Evolutionary conservation across 805 yeast genomes (phyloP).

Genomic region (Myxozyma melibiosi): DNA sequence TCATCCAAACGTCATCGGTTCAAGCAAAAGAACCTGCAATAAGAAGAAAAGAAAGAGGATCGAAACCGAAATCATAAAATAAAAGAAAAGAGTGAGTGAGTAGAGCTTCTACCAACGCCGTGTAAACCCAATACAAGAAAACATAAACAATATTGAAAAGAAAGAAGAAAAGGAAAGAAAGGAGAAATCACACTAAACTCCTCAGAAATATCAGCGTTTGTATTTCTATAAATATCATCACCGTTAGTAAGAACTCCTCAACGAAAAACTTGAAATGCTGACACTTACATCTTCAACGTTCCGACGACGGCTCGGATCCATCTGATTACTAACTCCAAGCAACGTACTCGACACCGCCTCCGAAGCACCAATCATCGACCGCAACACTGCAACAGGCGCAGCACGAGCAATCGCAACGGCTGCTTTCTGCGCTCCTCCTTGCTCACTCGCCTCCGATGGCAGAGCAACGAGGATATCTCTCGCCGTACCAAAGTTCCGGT

Average conservation of each 20-base stretch:
- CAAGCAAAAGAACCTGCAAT: no score
- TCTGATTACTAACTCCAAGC: conserved; percentile 78
- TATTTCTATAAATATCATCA: conserved; percentile 7
- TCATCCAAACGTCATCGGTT: no score
- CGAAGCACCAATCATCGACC: conserved; percentile 91
- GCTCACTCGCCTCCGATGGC: conserved; percentile 61
- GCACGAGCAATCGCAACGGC: conserved; percentile 68
- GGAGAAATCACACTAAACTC: neutral
- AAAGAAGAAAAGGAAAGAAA: neutral
- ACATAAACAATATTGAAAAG: neutral
- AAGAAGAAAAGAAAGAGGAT: neutral
- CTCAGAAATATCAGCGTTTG: neutral
- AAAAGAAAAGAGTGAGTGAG: neutral
- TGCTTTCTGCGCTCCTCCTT: conserved; percentile 67
- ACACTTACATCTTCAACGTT: conserved; percentile 54
- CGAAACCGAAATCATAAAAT: no score
- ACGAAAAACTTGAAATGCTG: neutral
- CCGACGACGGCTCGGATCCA: conserved; percentile 64
- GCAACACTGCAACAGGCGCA: conserved; percentile 74
- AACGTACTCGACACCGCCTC: conserved; percentile 83
- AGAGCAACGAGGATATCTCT: conserved; percentile 62
- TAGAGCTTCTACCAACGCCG: neutral
- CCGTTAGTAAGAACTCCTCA: neutral
- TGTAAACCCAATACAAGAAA: neutral
- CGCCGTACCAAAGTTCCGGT: conserved; percentile 66